Percentiles rank a stretch among this genome's conserved stretches.
These are phyloP conservation scores for Neofusicoccum ribis DNA, from an alignment of 2,329 filamentous ascomycete genomes.

Conservation along the genomic window DNA sequence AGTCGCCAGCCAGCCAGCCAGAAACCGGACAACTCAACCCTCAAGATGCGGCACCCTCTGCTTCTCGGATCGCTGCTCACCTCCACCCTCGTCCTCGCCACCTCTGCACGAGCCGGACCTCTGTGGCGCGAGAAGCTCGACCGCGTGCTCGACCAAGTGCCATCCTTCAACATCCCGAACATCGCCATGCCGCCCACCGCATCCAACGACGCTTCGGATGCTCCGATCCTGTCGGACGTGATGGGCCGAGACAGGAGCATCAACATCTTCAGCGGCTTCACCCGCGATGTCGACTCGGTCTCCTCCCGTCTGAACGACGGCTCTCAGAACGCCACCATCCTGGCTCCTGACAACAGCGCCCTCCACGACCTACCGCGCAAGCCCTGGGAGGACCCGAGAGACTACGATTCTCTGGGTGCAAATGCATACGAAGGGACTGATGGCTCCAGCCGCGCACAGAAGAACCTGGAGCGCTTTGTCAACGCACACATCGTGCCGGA, in stretches of 20 bases:
- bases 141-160: conserved; percentile 30
- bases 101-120: conserved; percentile 34
- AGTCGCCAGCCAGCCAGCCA: background rate
- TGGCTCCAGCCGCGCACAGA: conserved; percentile 73
- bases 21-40: background rate
- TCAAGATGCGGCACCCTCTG: conserved; percentile 6
- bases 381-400: conserved; percentile 77
- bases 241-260: conserved; percentile 76
- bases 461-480: conserved; percentile 78
- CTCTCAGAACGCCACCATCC: conserved; percentile 72
- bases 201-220: conserved; percentile 25
- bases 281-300: conserved; percentile 71
- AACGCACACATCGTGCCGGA: conserved; percentile 77
- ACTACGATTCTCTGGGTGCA: conserved; percentile 67
- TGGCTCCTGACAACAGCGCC: conserved; percentile 82
- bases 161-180: conserved; percentile 27
- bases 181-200: conserved; percentile 29
- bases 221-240: conserved; percentile 73
- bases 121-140: conserved; percentile 28
- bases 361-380: conserved; percentile 78
- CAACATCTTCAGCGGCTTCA: conserved; percentile 81
- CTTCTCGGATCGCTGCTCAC: background rate
- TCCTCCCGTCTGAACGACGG: conserved; percentile 68
- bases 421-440: conserved; percentile 73
- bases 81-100: conserved; percentile 25